phyloP scores from a whole-genome alignment of 352 stramenopile species.

The Peronospora belbahrii region DNA sequence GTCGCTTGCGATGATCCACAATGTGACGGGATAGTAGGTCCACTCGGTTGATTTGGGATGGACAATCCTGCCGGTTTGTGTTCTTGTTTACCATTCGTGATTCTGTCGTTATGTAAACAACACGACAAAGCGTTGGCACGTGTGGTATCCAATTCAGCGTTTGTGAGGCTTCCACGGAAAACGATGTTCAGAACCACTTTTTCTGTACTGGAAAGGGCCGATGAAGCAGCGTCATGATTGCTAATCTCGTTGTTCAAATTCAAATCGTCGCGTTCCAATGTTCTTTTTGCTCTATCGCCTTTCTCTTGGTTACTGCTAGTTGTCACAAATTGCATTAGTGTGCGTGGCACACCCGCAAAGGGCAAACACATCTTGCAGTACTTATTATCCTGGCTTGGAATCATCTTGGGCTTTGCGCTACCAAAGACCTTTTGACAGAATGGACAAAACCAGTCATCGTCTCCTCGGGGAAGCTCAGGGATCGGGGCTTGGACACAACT shows the following conservation, averaged over 20 bases:
- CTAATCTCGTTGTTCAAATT: conserved; percentile 5
- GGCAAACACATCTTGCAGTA: conserved; percentile 11
- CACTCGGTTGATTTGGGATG: conserved; percentile 1
- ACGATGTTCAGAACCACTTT: conserved; percentile 5
- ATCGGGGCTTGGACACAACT: conserved; percentile 64
- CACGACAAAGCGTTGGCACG: conserved; percentile 5
- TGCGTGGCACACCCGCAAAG: conserved; percentile 1
- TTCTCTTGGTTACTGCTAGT: conserved; percentile 13
- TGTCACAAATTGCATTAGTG: conserved; percentile 9
- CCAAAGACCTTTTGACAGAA: conserved; percentile 28
- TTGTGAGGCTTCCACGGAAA: conserved; percentile 7
- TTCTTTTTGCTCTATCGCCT: conserved; percentile 5
- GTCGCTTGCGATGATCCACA: background rate
- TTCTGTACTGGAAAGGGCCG: conserved; percentile 8
- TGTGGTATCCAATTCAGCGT: conserved; percentile 20
- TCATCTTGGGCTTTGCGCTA: conserved; percentile 8
- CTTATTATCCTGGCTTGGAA: conserved; percentile 21
- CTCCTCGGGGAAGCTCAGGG: conserved; percentile 33
- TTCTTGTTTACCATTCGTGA: background rate
- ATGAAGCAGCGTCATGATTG: conserved; percentile 1
- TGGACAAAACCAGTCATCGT: conserved; percentile 55
- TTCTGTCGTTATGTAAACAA: background rate
- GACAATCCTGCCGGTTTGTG: background rate
- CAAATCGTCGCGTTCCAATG: conserved; percentile 3
- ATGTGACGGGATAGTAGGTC: background rate